Evolutionary conservation across 176 grass and related monocot species (phyloP).

Genomic region (Lolium multiflorum): DNA sequence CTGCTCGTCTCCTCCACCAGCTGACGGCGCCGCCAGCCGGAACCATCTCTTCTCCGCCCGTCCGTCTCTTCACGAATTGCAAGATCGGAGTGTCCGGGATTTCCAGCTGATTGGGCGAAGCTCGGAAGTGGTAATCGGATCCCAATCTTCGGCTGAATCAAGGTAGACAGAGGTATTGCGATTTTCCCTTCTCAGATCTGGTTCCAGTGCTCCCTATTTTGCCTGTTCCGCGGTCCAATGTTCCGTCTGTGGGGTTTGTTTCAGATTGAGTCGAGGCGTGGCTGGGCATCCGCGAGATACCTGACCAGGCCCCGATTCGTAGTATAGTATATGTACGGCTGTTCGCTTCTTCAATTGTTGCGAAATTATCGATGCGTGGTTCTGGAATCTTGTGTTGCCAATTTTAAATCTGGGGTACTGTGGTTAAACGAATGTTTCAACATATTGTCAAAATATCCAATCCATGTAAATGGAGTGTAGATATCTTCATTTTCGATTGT

Average conservation of each 20-base stretch:
- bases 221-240: background rate
- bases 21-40: background rate
- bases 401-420: background rate
- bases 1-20: background rate
- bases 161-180: background rate
- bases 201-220: background rate
- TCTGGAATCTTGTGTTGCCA: background rate
- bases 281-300: background rate
- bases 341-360: background rate
- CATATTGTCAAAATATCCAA: background rate
- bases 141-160: constrained; percentile 1
- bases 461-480: background rate
- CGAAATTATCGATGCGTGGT: background rate
- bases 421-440: background rate
- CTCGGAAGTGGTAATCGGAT: background rate
- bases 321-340: background rate
- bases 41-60: background rate
- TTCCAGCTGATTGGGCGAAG: background rate
- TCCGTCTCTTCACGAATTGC: background rate
- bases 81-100: background rate
- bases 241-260: background rate
- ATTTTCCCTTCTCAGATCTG: background rate
- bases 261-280: background rate
- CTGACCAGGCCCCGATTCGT: background rate
- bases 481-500: background rate